phyloP scores from a whole-genome alignment of 2,329 filamentous ascomycete species.

The Aspergillus ustus region DNA sequence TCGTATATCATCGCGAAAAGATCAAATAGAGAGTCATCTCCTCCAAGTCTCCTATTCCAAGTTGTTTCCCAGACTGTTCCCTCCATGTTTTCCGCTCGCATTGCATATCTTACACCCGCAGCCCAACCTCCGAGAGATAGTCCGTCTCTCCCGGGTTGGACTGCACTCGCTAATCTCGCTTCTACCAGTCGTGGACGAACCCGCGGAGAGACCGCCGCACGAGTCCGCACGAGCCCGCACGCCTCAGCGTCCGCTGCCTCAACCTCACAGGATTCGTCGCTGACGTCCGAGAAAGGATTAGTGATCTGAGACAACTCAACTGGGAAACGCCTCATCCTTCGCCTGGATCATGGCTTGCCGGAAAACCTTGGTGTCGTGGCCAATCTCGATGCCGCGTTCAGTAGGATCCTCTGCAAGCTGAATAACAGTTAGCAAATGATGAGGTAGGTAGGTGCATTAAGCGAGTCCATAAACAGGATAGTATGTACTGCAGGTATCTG shows the following conservation, averaged over 20 bases:
- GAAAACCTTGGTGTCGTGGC: neutral
- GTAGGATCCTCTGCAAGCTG: neutral
- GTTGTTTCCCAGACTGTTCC: neutral
- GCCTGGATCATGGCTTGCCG: neutral
- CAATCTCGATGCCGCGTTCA: neutral
- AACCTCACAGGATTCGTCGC: neutral
- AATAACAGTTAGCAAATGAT: neutral
- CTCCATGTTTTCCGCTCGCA: neutral
- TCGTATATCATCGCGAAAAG: neutral
- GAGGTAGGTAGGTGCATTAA: neutral
- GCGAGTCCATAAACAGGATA: neutral
- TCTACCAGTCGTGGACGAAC: neutral
- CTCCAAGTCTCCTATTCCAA: neutral
- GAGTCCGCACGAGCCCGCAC: neutral
- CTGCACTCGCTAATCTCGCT: neutral
- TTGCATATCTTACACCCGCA: neutral
- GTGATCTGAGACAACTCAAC: neutral
- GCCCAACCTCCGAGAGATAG: neutral
- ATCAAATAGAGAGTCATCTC: neutral
- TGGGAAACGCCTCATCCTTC: neutral
- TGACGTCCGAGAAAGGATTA: neutral
- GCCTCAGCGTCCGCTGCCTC: neutral
- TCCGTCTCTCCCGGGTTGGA: neutral
- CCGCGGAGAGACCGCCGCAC: neutral
- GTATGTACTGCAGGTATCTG: neutral